Evolutionary conservation across 257 asterid species (phyloP).

Genomic region (Solanum clarkiae): DNA sequence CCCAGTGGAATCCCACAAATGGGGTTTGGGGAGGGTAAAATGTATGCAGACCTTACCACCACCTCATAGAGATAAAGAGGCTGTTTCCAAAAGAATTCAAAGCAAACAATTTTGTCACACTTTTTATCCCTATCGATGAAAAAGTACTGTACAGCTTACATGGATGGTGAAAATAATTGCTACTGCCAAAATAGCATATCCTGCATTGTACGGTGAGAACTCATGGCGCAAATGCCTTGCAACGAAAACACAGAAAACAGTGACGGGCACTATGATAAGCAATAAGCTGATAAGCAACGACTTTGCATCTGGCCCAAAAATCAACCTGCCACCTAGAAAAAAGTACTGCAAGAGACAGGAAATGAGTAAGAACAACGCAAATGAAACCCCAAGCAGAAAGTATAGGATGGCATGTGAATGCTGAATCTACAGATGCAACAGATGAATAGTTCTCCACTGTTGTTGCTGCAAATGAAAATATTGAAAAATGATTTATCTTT

Average conservation of each 20-base stretch:
- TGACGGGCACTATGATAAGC: constrained; percentile 68
- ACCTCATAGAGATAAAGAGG: too few relatives aligned
- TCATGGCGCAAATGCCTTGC: constrained; percentile 92
- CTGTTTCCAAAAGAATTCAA: not conserved
- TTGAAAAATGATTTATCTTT: not conserved
- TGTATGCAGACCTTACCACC: too few relatives aligned
- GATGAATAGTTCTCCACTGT: not conserved
- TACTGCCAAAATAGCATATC: constrained; percentile 68
- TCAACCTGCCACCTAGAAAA: constrained; percentile 85
- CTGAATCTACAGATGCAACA: not conserved
- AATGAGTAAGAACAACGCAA: constrained; percentile 1
- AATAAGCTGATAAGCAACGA: constrained; percentile 79
- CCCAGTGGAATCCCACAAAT: too few relatives aligned
- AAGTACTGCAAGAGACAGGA: constrained; percentile 58
- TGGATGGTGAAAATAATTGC: constrained; percentile 62
- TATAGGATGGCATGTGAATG: not conserved
- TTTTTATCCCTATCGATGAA: not conserved
- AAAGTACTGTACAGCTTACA: constrained; percentile 26
- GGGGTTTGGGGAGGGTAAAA: too few relatives aligned
- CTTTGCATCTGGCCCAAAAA: constrained; percentile 97
- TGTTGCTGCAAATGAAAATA: not conserved
- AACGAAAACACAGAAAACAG: constrained; percentile 76
- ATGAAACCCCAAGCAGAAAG: not conserved
- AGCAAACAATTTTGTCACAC: not conserved
- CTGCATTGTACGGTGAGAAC: constrained; percentile 64